A percentile compares a stretch with the other conserved stretches of the same genome.
Conservation (phyloP, 176 grass and related monocot species). For the Oryza punctata region DNA sequence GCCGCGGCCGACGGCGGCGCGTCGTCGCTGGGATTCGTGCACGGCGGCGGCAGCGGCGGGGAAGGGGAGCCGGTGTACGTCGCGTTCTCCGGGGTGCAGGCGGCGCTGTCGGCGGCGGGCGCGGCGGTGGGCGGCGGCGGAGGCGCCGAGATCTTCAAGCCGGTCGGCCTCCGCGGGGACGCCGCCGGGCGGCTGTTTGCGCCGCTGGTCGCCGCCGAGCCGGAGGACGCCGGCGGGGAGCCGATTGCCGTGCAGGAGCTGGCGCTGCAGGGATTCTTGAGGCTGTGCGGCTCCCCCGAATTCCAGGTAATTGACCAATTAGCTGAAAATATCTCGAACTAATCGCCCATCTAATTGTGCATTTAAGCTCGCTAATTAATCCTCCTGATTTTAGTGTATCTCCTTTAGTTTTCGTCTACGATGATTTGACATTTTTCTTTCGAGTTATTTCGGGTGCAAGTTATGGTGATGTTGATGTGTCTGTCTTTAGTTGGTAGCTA, state of each 20-base stretch:
- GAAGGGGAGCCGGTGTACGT: constrained; percentile 57
- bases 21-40: constrained; percentile 31
- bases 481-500: constrained; percentile 39
- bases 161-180: constrained; percentile 40
- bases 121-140: constrained; percentile 30
- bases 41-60: not conserved
- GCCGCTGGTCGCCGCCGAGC: constrained; percentile 55
- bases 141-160: constrained; percentile 33
- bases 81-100: constrained; percentile 65
- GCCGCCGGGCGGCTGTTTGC: constrained; percentile 50
- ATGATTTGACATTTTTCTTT: constrained; percentile 44
- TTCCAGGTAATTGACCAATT: constrained; percentile 67
- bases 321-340: constrained; percentile 24
- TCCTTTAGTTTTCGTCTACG: not conserved
- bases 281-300: constrained; percentile 50
- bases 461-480: constrained; percentile 38
- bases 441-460: not conserved
- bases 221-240: constrained; percentile 43
- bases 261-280: constrained; percentile 60
- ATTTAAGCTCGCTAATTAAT: constrained; percentile 21
- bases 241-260: constrained; percentile 71
- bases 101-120: constrained; percentile 33
- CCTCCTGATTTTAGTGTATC: not conserved
- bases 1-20: constrained; percentile 36
- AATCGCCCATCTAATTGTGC: not conserved